These are phyloP conservation scores for Candida anutae DNA, from an alignment of 1,139 yeast species.

Conservation along the genomic window DNA sequence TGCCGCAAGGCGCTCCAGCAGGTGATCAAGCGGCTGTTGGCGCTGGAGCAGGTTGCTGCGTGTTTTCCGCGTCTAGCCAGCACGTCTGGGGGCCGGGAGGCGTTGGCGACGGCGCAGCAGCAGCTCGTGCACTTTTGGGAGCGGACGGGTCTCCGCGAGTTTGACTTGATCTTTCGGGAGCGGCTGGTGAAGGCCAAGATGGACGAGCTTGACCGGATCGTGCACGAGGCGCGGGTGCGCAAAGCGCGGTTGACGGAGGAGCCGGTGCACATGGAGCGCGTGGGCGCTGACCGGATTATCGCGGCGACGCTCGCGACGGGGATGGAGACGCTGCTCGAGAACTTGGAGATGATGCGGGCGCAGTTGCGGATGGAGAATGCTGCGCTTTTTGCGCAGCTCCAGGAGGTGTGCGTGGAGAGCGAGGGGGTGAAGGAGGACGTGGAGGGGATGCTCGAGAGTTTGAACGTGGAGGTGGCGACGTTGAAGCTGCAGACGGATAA, in stretches of 20 bases:
- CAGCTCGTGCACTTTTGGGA: conserved; percentile 62
- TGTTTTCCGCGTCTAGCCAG: conserved; percentile 61
- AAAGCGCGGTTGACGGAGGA: conserved; percentile 10
- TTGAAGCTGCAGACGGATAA: conserved; percentile 16
- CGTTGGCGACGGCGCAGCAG: conserved; percentile 48
- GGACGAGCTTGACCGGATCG: conserved; percentile 58
- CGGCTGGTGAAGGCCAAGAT: conserved; percentile 50
- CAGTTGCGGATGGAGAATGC: conserved; percentile 30
- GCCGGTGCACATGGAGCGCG: conserved; percentile 24
- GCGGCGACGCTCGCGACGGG: conserved; percentile 22
- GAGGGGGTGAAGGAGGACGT: conserved; percentile 16
- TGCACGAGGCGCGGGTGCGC: conserved; percentile 42
- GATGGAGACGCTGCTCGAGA: conserved; percentile 18
- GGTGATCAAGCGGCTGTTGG: conserved; percentile 49
- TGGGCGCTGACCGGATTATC: conserved; percentile 27
- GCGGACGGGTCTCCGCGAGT: conserved; percentile 50
- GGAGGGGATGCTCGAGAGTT: conserved; percentile 13
- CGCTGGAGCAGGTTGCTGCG: conserved; percentile 49
- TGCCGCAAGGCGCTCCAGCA: conserved; percentile 62
- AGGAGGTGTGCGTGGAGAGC: conserved; percentile 15
- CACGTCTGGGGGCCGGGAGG: conserved; percentile 41
- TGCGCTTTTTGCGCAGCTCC: conserved; percentile 20
- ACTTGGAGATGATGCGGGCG: conserved; percentile 28
- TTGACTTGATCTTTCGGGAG: conserved; percentile 58
- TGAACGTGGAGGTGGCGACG: conserved; percentile 23